Conservation (phyloP, 139 green algal genomes). For the Chlorella sorokiniana region DNA sequence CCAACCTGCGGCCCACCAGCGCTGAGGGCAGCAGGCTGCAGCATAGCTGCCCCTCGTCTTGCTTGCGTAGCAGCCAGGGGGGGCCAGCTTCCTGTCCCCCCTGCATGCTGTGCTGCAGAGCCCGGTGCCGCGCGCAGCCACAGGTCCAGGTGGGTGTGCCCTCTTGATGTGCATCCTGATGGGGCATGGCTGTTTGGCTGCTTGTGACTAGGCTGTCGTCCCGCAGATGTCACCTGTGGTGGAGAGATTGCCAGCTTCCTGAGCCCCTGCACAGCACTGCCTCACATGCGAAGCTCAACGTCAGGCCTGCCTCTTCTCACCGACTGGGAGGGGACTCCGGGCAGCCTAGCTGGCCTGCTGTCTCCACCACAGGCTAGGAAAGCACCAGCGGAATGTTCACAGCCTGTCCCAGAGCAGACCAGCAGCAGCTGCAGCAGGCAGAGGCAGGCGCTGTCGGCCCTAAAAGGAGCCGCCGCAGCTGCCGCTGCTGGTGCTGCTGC, state of each 20-base stretch:
- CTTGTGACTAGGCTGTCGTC: not conserved
- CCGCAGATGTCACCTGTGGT: not conserved
- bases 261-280: not conserved
- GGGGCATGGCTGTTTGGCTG: not conserved
- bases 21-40: not conserved
- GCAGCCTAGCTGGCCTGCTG: not conserved
- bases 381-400: not conserved
- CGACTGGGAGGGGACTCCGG: not conserved
- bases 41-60: too few species aligned
- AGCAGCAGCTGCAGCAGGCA: conserved; percentile 3
- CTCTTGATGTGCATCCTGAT: not conserved
- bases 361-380: not conserved
- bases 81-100: conserved; percentile 5
- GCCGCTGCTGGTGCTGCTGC: not conserved
- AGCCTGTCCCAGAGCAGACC: not conserved
- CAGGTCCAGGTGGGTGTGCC: not conserved
- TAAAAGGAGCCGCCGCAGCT: not conserved
- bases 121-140: not conserved
- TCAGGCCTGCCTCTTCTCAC: not conserved
- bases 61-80: not conserved
- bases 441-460: not conserved
- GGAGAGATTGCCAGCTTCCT: not conserved
- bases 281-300: not conserved
- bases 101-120: conserved; percentile 27
- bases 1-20: conserved; percentile 8